Percentiles rank a stretch among this genome's conserved stretches.
Evolutionary conservation across 1,284 basidiomycete species (phyloP).

Genomic region (Boletus calvinii): DNA sequence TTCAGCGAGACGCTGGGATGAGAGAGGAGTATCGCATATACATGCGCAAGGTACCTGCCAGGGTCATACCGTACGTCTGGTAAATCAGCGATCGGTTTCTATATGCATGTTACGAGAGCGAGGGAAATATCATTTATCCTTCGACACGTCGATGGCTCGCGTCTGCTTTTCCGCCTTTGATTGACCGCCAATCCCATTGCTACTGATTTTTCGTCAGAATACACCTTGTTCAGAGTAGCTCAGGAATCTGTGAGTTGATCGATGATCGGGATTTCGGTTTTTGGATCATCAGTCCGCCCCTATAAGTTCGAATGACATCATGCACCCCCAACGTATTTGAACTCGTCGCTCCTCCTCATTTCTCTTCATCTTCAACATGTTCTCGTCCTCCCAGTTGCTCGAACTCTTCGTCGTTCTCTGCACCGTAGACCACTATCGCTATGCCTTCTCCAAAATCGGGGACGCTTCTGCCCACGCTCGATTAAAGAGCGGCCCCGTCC

Average conservation of each 20-base stretch:
- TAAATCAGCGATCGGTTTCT: not conserved
- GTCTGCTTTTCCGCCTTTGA: no score
- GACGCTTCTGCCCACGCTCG: conserved; percentile 7
- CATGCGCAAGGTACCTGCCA: conserved; percentile 6
- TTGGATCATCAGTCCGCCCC: not conserved
- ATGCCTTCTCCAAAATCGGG: not conserved
- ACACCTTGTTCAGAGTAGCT: no score
- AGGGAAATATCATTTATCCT: no score
- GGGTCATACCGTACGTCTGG: not conserved
- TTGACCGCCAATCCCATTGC: no score
- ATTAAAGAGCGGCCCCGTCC: conserved; percentile 22
- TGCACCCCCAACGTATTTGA: no score
- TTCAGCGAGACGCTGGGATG: not conserved
- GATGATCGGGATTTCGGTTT: no score
- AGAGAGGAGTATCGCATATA: not conserved
- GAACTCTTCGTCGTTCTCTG: conserved; percentile 22
- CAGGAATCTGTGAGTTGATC: no score
- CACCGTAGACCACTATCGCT: not conserved
- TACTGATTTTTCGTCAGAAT: no score
- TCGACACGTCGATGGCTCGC: no score
- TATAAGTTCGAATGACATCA: not conserved
- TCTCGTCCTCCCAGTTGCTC: conserved; percentile 18
- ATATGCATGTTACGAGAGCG: not conserved
- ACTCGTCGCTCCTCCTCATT: no score
- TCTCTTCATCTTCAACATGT: conserved; percentile 1